Evolutionary conservation across 345 rosid genomes (phyloP), one percentile per base, ranked within the genome.

Genomic region (Trapa bicornis): DNA sequence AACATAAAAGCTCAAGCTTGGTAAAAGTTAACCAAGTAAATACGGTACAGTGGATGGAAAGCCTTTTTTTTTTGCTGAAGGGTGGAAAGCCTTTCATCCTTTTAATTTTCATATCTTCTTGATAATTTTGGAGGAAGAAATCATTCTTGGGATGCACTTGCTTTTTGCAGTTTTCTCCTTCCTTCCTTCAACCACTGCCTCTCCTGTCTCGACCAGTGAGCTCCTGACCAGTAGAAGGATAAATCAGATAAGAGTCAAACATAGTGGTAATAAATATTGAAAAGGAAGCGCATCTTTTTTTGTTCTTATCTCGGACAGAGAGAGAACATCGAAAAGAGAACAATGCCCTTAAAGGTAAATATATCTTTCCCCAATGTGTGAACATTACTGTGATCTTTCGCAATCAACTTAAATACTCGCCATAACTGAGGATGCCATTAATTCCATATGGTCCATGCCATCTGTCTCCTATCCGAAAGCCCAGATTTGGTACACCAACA

Each of bases 121-220:
- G 61, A 39, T 72, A 68, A 74, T 82, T 70, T 77, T 90, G 16
- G 86, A 78, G 35, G 79, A 74, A 5, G 79, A 73, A 69, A 80
- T 84, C 68, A 73, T 87, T 42, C 82, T 80, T 14, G 96, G 97
- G 63, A 88, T 84, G 65, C 96, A 91, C 66, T 83, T 91, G 67
- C 81, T 86, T 75, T 74, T 83, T 7, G 53, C 60, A 72, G 62
- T 67, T 47, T 66, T 74, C 32, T 75, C 80, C 16, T 43, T 65
- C 52, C 73, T 79, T 61, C 66, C 52, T 33, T 69, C 70, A 33
- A 37, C 33, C 37, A 39, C 57, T 35, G 65, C 65, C 50, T 65
- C 67, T 35, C 3, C 36, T 41, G 6, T 39, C 14, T 33, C 14
- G 35, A 11, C 63, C 63, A 33, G 48, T 15, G 74, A 67, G 78